phyloP scores from a whole-genome alignment of 2,329 filamentous ascomycete species.

The Blastomyces parvus region DNA sequence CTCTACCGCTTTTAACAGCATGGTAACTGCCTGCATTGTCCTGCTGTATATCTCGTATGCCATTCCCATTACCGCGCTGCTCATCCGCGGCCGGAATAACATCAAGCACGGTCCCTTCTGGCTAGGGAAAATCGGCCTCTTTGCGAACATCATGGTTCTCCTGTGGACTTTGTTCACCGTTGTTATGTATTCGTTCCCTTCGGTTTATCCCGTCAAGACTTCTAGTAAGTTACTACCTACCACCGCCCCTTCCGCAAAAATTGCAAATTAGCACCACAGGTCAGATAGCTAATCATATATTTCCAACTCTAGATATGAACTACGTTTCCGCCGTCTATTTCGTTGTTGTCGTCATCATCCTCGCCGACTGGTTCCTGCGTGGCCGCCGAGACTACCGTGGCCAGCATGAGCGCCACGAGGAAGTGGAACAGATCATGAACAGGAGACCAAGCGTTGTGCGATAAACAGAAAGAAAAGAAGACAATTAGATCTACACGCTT shows the following conservation, averaged over 20 bases:
- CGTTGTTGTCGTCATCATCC: conserved; percentile 28
- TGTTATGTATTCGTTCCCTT: conserved; percentile 39
- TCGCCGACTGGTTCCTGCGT: conserved; percentile 29
- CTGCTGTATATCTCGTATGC: conserved; percentile 42
- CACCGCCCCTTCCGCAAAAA: no score
- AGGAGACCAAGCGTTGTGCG: neutral
- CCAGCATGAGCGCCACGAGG: conserved; percentile 20
- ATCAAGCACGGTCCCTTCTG: conserved; percentile 42
- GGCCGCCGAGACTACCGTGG: conserved; percentile 25
- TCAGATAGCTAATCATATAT: neutral
- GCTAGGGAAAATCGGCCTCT: conserved; percentile 36
- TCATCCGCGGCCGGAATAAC: conserved; percentile 37
- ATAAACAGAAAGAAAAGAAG: neutral
- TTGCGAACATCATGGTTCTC: conserved; percentile 38
- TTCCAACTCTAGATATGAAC: conserved; percentile 30
- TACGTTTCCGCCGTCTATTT: conserved; percentile 34
- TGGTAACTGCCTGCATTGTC: conserved; percentile 39
- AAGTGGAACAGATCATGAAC: conserved; percentile 13
- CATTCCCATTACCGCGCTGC: conserved; percentile 39
- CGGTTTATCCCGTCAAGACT: conserved; percentile 26
- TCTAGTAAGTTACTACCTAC: conserved; percentile 26
- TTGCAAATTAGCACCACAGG: neutral
- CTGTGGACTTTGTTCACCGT: conserved; percentile 42
- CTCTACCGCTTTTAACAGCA: conserved; percentile 35
- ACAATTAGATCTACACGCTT: no score